Evolutionary conservation across 2,329 filamentous ascomycete genomes (phyloP).

Genomic region (Aaosphaeria pasadenensis): DNA sequence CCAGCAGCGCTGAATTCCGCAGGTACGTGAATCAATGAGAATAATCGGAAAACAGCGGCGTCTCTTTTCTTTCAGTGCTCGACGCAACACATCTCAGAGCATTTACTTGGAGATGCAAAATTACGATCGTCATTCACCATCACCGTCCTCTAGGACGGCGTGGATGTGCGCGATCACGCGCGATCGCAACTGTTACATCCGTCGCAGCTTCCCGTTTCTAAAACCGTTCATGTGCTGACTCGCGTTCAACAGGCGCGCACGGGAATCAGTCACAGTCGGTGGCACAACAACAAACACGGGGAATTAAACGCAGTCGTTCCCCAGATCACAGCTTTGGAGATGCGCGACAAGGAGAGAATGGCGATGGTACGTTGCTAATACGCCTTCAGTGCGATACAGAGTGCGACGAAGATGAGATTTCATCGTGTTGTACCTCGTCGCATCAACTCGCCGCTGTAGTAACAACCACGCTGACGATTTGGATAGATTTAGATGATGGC

Average conservation of each 20-base stretch:
- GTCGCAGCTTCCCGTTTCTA: slow-evolving; percentile 16
- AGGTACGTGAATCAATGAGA: slow-evolving; percentile 22
- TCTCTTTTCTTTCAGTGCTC: too few species aligned
- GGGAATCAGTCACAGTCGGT: slow-evolving; percentile 25
- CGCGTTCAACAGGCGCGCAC: slow-evolving; percentile 22
- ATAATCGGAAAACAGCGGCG: too few species aligned
- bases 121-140: too few species aligned
- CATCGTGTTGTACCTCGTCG: background rate
- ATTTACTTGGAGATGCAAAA: too few species aligned
- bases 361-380: slow-evolving; percentile 23
- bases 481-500: slow-evolving; percentile 20
- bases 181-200: slow-evolving; percentile 30
- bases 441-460: background rate
- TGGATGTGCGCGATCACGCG: background rate
- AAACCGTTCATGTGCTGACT: background rate
- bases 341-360: slow-evolving; percentile 25
- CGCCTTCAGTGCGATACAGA: too few species aligned
- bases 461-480: slow-evolving; percentile 9
- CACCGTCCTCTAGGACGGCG: background rate
- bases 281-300: slow-evolving; percentile 34
- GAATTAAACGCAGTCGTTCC: slow-evolving; percentile 42
- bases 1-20: slow-evolving; percentile 37
- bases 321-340: slow-evolving; percentile 37
- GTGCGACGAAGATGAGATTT: background rate
- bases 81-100: too few species aligned